Evolutionary conservation across 2,329 filamentous ascomycete genomes (phyloP).

Genomic region (Hymenoscyphus albidus): DNA sequence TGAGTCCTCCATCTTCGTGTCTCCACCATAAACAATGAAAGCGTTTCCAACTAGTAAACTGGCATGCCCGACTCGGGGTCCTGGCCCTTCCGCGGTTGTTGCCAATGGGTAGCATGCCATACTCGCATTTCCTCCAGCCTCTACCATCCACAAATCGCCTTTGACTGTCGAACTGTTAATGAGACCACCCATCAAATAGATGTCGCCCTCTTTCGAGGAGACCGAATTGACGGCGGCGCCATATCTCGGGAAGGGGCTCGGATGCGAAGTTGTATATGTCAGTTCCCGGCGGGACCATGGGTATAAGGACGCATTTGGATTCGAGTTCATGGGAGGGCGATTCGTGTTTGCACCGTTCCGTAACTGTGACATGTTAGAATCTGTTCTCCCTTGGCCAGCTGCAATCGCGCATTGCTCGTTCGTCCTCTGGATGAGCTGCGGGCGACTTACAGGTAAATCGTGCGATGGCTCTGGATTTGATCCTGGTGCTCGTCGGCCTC

Average conservation of each 20-base stretch:
- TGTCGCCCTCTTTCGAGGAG: constrained; percentile 92
- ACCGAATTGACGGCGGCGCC: constrained; percentile 91
- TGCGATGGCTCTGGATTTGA: constrained; percentile 28
- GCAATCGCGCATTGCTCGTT: background rate
- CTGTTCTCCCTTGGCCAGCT: background rate
- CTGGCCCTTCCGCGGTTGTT: constrained; percentile 89
- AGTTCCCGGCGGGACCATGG: constrained; percentile 92
- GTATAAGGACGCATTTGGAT: constrained; percentile 77
- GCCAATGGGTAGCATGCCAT: constrained; percentile 88
- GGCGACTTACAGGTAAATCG: constrained; percentile 39
- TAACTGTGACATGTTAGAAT: constrained; percentile 39
- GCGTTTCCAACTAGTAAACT: constrained; percentile 95
- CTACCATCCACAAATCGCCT: constrained; percentile 96
- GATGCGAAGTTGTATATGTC: constrained; percentile 76
- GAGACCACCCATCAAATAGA: constrained; percentile 95
- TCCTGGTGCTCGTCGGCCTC: constrained; percentile 50
- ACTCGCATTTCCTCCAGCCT: constrained; percentile 76
- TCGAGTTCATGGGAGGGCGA: constrained; percentile 36
- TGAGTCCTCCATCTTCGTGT: constrained; percentile 92
- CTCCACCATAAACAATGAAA: constrained; percentile 97
- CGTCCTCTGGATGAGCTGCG: constrained; percentile 10
- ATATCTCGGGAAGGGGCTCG: constrained; percentile 92
- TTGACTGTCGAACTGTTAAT: constrained; percentile 95
- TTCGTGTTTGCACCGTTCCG: constrained; percentile 46
- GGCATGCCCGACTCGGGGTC: constrained; percentile 89